Percentiles rank a stretch among this genome's conserved stretches.
These are phyloP conservation scores for Beauveria australis DNA, from an alignment of 2,329 filamentous ascomycete species.

Conservation along the genomic window DNA sequence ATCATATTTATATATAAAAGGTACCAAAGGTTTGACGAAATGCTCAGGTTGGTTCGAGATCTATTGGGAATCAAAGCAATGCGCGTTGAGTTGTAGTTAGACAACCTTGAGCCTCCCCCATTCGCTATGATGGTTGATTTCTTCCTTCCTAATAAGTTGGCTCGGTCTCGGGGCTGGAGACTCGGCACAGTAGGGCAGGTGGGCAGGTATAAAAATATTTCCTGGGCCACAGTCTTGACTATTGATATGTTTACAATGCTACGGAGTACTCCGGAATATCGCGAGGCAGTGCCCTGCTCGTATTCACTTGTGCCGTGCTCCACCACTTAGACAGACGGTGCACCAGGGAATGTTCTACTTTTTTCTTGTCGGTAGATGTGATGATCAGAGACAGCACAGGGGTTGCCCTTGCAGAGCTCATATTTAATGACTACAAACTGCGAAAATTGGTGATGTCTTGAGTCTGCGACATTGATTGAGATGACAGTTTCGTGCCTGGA, in stretches of 20 bases:
- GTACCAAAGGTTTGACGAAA: too few species aligned
- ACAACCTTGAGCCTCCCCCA: not conserved
- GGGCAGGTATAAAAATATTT: not conserved
- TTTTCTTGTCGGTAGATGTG: too few species aligned
- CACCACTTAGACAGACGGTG: not conserved
- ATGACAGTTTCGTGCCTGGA: not conserved
- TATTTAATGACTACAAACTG: too few species aligned
- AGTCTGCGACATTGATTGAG: slow-evolving; percentile 4
- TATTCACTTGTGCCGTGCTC: not conserved
- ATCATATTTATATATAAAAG: too few species aligned
- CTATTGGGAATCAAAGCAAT: too few species aligned
- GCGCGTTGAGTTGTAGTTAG: too few species aligned
- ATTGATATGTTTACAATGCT: not conserved
- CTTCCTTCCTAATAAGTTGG: too few species aligned
- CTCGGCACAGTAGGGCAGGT: not conserved
- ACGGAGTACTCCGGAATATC: not conserved
- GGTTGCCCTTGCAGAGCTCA: too few species aligned
- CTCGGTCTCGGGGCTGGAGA: too few species aligned
- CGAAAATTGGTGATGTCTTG: not conserved
- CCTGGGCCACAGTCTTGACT: not conserved
- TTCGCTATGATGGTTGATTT: not conserved
- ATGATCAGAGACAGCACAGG: too few species aligned
- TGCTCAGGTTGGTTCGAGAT: too few species aligned
- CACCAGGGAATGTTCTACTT: not conserved
- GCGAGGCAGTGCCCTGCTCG: slow-evolving; percentile 1